Conservation (phyloP, 164 flowering plant genomes). For the Aristolochia californica region DNA sequence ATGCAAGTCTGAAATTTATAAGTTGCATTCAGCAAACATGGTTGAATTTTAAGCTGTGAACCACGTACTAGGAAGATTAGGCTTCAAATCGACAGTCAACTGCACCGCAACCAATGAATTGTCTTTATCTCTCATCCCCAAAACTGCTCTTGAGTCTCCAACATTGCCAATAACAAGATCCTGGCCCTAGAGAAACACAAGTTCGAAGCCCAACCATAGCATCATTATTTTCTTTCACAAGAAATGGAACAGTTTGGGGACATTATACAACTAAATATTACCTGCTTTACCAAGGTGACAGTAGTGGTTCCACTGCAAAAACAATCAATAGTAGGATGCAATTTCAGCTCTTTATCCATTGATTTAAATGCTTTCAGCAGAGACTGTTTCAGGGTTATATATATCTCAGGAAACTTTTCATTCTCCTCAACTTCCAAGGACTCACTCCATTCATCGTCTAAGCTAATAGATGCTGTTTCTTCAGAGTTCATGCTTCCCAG, state of each 20-base stretch:
- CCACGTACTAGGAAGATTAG: slow-evolving; percentile 51
- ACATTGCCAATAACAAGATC: slow-evolving; percentile 54
- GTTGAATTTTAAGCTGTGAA: background rate
- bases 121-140: slow-evolving; percentile 49
- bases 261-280: slow-evolving; percentile 9
- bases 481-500: slow-evolving; percentile 32
- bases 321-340: slow-evolving; percentile 62
- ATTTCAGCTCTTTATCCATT: slow-evolving; percentile 71
- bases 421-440: slow-evolving; percentile 32
- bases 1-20: too few species aligned
- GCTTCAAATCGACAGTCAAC: slow-evolving; percentile 71
- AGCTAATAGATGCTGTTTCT: slow-evolving; percentile 30
- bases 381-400: slow-evolving; percentile 38
- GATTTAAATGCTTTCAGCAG: slow-evolving; percentile 54
- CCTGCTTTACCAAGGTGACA: slow-evolving; percentile 64
- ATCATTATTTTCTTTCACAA: background rate
- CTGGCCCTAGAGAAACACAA: slow-evolving; percentile 29
- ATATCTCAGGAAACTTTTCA: slow-evolving; percentile 44
- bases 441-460: slow-evolving; percentile 47
- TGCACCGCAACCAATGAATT: slow-evolving; percentile 37
- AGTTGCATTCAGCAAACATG: too few species aligned
- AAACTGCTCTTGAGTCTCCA: slow-evolving; percentile 63
- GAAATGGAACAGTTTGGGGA: background rate
- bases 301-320: slow-evolving; percentile 82
- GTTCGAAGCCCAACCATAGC: too few species aligned